Evolutionary conservation across 2,329 filamentous ascomycete species (phyloP).

Genomic region (Nothophoma quercina): DNA sequence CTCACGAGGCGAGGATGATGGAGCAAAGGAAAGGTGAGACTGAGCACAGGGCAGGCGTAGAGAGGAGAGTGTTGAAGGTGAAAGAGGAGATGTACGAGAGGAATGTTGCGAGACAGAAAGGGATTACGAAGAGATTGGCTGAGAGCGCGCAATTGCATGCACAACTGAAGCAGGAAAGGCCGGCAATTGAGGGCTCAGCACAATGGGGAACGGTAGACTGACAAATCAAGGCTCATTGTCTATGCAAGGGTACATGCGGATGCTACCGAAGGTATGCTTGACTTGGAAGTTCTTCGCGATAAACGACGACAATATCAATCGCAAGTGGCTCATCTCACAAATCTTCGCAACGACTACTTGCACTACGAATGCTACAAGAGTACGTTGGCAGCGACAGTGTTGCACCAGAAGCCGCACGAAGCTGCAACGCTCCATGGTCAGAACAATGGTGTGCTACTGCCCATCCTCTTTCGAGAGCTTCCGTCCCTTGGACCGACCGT

Average conservation of each 20-base stretch:
- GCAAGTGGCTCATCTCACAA: no score
- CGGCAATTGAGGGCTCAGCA: conserved; percentile 35
- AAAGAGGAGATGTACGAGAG: conserved; percentile 45
- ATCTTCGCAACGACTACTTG: no score
- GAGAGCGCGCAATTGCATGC: conserved; percentile 44
- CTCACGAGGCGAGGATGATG: conserved; percentile 30
- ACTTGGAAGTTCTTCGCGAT: no score
- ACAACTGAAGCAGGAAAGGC: conserved; percentile 35
- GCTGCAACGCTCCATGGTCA: background rate
- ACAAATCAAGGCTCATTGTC: no score
- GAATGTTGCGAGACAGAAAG: conserved; percentile 44
- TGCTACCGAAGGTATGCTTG: no score
- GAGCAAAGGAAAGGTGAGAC: conserved; percentile 36
- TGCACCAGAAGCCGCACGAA: no score
- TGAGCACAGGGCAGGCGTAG: conserved; percentile 36
- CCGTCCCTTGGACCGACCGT: background rate
- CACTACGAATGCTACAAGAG: no score
- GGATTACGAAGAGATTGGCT: conserved; percentile 38
- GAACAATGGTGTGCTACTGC: background rate
- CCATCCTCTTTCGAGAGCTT: conserved; percentile 2
- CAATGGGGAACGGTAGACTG: conserved; percentile 43
- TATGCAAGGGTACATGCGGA: no score
- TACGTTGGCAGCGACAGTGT: no score
- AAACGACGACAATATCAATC: no score
- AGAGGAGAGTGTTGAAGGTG: conserved; percentile 39